Evolutionary conservation across 176 grass and related monocot genomes (phyloP).

Genomic region (Oryza nivara): DNA sequence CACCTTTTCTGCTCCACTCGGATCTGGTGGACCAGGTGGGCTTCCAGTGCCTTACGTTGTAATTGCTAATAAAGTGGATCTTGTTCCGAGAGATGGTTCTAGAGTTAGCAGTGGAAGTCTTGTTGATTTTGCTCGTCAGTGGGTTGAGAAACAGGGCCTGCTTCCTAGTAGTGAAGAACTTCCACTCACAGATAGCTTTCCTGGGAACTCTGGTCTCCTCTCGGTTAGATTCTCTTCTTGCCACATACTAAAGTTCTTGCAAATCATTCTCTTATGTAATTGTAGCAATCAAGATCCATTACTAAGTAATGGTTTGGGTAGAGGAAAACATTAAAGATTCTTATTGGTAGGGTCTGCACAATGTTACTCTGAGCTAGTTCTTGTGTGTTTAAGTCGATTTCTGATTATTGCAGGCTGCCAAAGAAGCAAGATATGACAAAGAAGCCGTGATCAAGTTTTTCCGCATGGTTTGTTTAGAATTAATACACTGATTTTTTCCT

Average conservation of each 20-base stretch:
- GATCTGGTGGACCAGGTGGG: conserved; percentile 89
- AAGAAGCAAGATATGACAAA: conserved; percentile 89
- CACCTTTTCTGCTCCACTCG: conserved; percentile 79
- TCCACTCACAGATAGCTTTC: conserved; percentile 81
- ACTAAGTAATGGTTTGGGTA: neutral
- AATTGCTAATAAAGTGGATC: conserved; percentile 88
- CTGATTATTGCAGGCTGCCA: conserved; percentile 61
- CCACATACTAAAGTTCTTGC: conserved; percentile 17
- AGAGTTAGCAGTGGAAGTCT: conserved; percentile 81
- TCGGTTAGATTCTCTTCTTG: conserved; percentile 64
- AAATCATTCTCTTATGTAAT: neutral
- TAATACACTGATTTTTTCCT: conserved; percentile 19
- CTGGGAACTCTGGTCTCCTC: conserved; percentile 67
- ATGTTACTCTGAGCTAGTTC: neutral
- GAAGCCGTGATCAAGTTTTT: conserved; percentile 96
- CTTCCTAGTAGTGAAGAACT: conserved; percentile 85
- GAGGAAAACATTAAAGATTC: neutral
- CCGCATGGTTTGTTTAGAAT: conserved; percentile 64
- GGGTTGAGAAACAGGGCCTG: conserved; percentile 89
- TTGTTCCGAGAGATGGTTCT: conserved; percentile 60
- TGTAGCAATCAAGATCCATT: neutral
- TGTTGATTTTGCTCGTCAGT: conserved; percentile 82
- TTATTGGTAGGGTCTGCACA: neutral
- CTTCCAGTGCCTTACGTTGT: conserved; percentile 97
- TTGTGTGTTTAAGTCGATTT: neutral